Percentiles rank a stretch among this genome's conserved stretches.
Evolutionary conservation across 352 stramenopile genomes (phyloP).

Genomic region (Phytophthora ohioensis): DNA sequence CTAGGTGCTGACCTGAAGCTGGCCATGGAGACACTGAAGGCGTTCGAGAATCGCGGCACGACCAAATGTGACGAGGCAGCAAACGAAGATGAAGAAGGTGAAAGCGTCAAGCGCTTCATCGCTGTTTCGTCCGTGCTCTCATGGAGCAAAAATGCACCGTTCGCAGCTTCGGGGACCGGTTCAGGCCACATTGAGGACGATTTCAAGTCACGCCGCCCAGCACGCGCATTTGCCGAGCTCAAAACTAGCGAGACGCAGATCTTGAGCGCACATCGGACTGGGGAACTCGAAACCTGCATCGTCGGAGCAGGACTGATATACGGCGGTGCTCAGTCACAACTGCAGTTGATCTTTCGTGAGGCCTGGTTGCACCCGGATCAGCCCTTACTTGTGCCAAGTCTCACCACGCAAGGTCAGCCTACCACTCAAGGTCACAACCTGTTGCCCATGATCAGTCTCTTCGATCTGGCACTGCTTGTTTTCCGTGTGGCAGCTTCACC

Average conservation of each 20-base stretch:
- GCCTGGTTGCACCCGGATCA: constrained; percentile 73
- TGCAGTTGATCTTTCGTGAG: constrained; percentile 75
- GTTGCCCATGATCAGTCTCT: constrained; percentile 87
- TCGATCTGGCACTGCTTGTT: constrained; percentile 72
- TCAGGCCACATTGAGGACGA: constrained; percentile 70
- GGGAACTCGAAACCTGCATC: constrained; percentile 78
- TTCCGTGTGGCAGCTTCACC: constrained; percentile 52
- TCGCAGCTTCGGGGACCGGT: constrained; percentile 50
- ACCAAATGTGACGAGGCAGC: constrained; percentile 40
- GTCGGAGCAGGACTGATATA: constrained; percentile 82
- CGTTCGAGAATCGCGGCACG: constrained; percentile 59
- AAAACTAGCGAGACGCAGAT: constrained; percentile 89
- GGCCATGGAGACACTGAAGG: constrained; percentile 70
- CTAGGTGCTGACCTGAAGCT: constrained; percentile 63
- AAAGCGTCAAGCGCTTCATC: constrained; percentile 71
- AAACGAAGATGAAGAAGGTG: constrained; percentile 37
- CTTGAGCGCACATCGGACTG: constrained; percentile 66
- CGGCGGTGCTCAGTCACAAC: constrained; percentile 71
- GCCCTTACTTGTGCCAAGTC: constrained; percentile 67
- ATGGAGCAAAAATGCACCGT: constrained; percentile 77
- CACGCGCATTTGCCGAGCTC: constrained; percentile 72
- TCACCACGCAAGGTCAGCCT: constrained; percentile 39
- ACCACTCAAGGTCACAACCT: constrained; percentile 61
- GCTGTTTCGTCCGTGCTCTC: constrained; percentile 80
- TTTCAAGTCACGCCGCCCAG: constrained; percentile 84